Conservation (phyloP, 345 rosid genomes). For the Populus deltoides region DNA sequence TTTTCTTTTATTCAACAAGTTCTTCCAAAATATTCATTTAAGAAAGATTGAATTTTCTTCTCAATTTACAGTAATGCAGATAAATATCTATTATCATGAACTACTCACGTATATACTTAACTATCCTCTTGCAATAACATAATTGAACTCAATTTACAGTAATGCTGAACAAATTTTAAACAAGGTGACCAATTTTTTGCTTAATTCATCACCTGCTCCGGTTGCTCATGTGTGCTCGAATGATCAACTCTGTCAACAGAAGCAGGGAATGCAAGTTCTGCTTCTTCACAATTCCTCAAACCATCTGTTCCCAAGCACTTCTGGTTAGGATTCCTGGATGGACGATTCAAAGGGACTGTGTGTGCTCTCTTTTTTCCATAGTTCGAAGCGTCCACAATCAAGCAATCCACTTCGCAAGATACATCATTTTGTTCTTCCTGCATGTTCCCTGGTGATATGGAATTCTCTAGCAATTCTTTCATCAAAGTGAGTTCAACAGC, state of each 20-base stretch:
- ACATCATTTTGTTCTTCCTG: constrained; percentile 33
- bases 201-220: constrained; percentile 37
- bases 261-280: constrained; percentile 24
- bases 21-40: neutral
- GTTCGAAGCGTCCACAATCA: constrained; percentile 13
- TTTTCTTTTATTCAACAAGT: neutral
- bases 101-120: neutral
- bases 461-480: constrained; percentile 45
- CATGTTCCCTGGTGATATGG: constrained; percentile 23
- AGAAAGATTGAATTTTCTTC: neutral
- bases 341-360: constrained; percentile 16
- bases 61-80: neutral
- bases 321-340: constrained; percentile 1
- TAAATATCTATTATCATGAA: neutral
- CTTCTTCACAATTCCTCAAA: constrained; percentile 26
- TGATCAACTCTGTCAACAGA: constrained; percentile 21
- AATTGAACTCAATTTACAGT: neutral
- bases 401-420: constrained; percentile 21
- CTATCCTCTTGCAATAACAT: neutral
- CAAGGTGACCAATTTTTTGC: neutral
- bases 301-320: constrained; percentile 20
- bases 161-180: neutral
- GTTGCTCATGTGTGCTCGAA: constrained; percentile 24
- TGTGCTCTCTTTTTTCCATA: constrained; percentile 7
- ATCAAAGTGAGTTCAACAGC: constrained; percentile 49